Base-by-base conservation (phyloP, 1,284 basidiomycete species). In the Pseudozyma hubeiensis region DNA sequence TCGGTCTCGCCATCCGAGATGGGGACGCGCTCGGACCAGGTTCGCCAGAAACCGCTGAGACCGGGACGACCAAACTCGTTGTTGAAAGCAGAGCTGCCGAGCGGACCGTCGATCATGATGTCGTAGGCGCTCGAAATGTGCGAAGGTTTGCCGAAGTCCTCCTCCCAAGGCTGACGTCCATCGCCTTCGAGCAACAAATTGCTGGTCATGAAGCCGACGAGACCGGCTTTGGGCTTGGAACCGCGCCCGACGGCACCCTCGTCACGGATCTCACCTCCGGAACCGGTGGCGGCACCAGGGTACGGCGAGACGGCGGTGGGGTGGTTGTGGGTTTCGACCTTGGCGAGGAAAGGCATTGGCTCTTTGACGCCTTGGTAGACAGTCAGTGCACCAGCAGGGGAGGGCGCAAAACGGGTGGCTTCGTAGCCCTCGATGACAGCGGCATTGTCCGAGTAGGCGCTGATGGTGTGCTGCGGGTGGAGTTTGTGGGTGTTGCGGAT, bases 291-390 rank as follows among this genome's bases (percentile, higher is more conserved):
- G 0, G 97, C 96, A 44, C 96, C 96, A 5, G 96, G 94, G 85
- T 92, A 99, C 0, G 97, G 97, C 4, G 96, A 99, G 13, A 99
- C 94, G 5, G 96, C 97, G 4, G 96, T 99, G 2, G 97, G 96
- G 84, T 99, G 97, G 85, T 99, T 99, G 86, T 99, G 96, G 8
- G 97, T 99, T 86, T 99, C 97, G 64, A 99, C 97, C 86, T 99
- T 99, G 87, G 95, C 90, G 41, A 99, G 89, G 70, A 99, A 92
- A 10, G 91, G 93, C 87, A 93, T 92, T n/a, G 90, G 60, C 52
- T 83, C 81, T 40, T 64, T 58, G 46, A 62, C 52, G n/a, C 72
- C 68, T 11, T 71, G 60, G 55, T 82, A 83, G 58, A 75, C 64
- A 31, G 58, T 49, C 3, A 70, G 35, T 24, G 50, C 65, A 44